A percentile compares a stretch with the other conserved stretches of the same genome.
Evolutionary conservation across 2,329 filamentous ascomycete species (phyloP).

Genomic region (Ophiocordyceps camponoti-leonardi): DNA sequence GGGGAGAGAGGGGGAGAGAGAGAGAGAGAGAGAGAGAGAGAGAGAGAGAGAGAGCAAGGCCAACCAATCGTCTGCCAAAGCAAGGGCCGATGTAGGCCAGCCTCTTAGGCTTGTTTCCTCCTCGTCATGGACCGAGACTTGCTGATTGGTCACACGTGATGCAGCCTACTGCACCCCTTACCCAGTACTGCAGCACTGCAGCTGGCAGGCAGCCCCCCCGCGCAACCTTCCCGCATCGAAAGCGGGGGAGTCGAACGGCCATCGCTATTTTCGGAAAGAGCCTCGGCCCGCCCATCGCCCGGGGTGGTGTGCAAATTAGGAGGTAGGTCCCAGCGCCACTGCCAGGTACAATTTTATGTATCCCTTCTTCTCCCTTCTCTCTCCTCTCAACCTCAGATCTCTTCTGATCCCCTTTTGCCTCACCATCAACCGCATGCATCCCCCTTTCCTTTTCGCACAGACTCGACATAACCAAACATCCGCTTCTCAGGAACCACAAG

Average conservation of each 20-base stretch:
- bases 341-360: neutral
- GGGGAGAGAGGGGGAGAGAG: neutral
- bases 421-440: neutral
- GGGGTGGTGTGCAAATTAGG: too few species aligned
- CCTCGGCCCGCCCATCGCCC: too few species aligned
- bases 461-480: neutral
- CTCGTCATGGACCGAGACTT: too few species aligned
- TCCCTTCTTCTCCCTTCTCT: neutral
- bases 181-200: too few species aligned
- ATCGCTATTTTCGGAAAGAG: neutral
- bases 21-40: too few species aligned
- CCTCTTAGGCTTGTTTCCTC: neutral
- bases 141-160: neutral
- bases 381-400: neutral
- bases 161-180: neutral
- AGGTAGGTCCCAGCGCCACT: neutral
- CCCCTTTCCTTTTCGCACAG: neutral
- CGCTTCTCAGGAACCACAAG: neutral
- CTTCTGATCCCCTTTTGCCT: neutral
- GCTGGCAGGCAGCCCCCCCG: neutral
- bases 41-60: too few species aligned
- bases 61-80: too few species aligned
- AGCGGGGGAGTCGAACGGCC: neutral
- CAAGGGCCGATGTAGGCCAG: neutral
- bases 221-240: neutral